Percentiles rank a stretch among this genome's conserved stretches.
Conservation (phyloP, 805 yeast genomes). For the Saccharomycopsis lassenensis region DNA sequence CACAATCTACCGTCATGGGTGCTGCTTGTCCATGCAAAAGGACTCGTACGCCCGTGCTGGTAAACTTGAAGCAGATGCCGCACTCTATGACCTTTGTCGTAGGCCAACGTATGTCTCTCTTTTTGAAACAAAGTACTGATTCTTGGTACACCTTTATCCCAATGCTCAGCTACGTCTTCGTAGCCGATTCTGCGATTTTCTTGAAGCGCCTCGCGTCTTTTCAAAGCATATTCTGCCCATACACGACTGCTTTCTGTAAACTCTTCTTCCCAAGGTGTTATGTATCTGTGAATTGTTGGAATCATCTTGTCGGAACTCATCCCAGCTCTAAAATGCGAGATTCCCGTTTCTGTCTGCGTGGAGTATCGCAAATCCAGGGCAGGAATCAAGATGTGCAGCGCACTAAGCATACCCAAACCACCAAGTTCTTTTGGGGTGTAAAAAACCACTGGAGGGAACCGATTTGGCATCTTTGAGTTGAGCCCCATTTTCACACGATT, state of each 20-base stretch:
- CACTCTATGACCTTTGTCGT: constrained; percentile 86
- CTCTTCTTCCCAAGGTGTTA: constrained; percentile 95
- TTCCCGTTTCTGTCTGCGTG: constrained; percentile 86
- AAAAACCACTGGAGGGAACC: constrained; percentile 98
- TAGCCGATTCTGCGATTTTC: constrained; percentile 78
- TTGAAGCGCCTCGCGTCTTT: constrained; percentile 75
- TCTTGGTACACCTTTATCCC: constrained; percentile 97
- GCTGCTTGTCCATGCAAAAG: constrained; percentile 94
- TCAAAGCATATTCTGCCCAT: constrained; percentile 94
- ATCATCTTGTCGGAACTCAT: constrained; percentile 74
- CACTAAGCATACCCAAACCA: constrained; percentile 96
- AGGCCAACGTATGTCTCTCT: constrained; percentile 87
- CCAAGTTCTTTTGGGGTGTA: constrained; percentile 97
- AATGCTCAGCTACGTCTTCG: constrained; percentile 87
- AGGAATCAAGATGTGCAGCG: constrained; percentile 91
- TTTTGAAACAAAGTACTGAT: constrained; percentile 91
- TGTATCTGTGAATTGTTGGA: constrained; percentile 88
- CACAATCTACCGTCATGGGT: constrained; percentile 94
- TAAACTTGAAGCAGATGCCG: constrained; percentile 71
- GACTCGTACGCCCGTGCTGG: constrained; percentile 61
- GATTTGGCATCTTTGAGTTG: constrained; percentile 95
- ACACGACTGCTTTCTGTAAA: constrained; percentile 89
- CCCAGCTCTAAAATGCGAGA: constrained; percentile 89
- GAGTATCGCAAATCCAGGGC: constrained; percentile 89
- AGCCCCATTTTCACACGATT: constrained; percentile 89